Percentiles rank a stretch among this genome's conserved stretches.
These are phyloP conservation scores for Parathielavia appendiculata DNA, from an alignment of 495 filamentous ascomycete genomes.

Conservation along the genomic window DNA sequence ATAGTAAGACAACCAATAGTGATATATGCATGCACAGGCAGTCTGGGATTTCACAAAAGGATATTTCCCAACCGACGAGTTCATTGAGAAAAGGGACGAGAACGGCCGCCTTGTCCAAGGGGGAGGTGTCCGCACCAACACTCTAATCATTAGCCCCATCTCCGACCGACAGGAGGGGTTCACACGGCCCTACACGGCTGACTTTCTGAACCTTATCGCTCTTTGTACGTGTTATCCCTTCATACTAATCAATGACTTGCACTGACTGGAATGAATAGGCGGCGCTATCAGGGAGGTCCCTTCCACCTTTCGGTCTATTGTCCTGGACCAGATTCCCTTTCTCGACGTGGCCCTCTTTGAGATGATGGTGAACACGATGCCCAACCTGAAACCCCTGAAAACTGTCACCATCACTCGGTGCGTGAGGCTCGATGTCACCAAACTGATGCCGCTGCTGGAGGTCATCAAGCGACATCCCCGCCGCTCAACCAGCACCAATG, in stretches of 20 bases:
- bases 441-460: constrained; percentile 16
- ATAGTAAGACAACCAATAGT: background rate
- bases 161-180: background rate
- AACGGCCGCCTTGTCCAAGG: background rate
- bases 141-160: constrained; percentile 13
- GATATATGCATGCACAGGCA: constrained; percentile 1
- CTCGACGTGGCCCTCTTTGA: constrained; percentile 16
- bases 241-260: background rate
- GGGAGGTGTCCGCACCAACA: constrained; percentile 11
- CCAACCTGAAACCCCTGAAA: constrained; percentile 22
- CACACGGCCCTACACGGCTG: constrained; percentile 13
- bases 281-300: background rate
- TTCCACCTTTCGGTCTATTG: constrained; percentile 18
- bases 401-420: constrained; percentile 24
- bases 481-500: background rate
- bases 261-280: background rate
- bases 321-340: constrained; percentile 24
- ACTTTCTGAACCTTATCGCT: constrained; percentile 7
- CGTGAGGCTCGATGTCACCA: constrained; percentile 24
- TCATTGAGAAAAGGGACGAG: background rate
- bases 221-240: constrained; percentile 8
- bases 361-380: constrained; percentile 24
- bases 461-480: constrained; percentile 15
- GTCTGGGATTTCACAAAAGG: constrained; percentile 16
- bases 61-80: background rate